Conservation (phyloP, 305 asterid species). For the Fraxinus velutina region DNA sequence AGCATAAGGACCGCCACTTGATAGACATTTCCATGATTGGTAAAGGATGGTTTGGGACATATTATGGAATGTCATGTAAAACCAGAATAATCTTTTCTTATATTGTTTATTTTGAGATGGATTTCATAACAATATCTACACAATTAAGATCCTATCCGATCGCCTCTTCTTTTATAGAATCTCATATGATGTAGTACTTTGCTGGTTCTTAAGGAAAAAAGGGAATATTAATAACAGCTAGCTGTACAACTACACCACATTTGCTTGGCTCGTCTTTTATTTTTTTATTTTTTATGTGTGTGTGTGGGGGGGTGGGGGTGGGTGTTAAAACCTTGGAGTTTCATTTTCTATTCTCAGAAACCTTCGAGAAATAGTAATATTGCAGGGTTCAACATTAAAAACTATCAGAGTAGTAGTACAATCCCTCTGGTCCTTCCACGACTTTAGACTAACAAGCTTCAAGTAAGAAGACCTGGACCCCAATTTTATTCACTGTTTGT, state of each 20-base stretch:
- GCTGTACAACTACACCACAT: neutral
- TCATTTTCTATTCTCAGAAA: neutral
- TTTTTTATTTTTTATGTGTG: neutral
- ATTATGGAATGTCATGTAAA: neutral
- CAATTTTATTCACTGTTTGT: neutral
- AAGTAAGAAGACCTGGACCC: neutral
- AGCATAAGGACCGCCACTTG: neutral
- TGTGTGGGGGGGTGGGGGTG: neutral
- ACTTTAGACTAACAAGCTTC: neutral
- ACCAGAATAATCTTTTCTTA: neutral
- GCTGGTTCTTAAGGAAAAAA: neutral
- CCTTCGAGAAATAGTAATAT: neutral
- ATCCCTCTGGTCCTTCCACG: neutral
- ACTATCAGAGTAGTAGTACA: neutral
- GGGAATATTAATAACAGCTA: neutral
- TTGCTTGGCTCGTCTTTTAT: too few relatives aligned
- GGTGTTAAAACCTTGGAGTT: neutral
- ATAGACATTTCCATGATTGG: neutral
- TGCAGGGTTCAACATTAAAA: neutral
- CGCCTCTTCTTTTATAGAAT: neutral
- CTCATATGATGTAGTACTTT: neutral
- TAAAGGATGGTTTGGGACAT: neutral
- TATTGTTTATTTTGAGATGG: neutral
- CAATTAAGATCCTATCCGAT: neutral
- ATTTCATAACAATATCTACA: neutral